Conservation (phyloP, 345 rosid species). For the Camelina sativa region DNA sequence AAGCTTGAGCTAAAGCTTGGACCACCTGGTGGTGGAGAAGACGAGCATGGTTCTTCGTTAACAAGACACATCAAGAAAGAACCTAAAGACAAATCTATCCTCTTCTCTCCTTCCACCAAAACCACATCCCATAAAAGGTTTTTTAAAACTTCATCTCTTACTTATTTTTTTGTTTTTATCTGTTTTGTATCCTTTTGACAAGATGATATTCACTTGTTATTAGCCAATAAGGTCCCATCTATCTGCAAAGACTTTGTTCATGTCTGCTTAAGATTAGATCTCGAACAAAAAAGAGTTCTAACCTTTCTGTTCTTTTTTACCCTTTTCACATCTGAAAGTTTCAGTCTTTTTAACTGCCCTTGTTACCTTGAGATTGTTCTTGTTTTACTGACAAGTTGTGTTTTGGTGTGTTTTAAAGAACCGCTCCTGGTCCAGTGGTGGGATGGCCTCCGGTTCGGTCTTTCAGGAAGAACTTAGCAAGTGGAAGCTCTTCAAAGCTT, state of each 20-base stretch:
- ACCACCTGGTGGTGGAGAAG: slow-evolving; percentile 64
- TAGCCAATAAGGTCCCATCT: slow-evolving; percentile 40
- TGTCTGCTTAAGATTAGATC: slow-evolving; percentile 37
- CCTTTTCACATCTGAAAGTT: not conserved
- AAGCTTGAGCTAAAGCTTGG: slow-evolving; percentile 95
- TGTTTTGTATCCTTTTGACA: slow-evolving; percentile 45
- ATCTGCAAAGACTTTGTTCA: slow-evolving; percentile 33
- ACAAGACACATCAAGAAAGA: slow-evolving; percentile 33
- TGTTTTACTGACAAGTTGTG: slow-evolving; percentile 1
- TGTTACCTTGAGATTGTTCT: not conserved
- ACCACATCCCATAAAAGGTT: slow-evolving; percentile 46
- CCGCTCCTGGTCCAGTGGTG: slow-evolving; percentile 94
- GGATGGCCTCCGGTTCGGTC: slow-evolving; percentile 99
- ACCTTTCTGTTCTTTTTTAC: not conserved
- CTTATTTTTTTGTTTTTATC: slow-evolving; percentile 42
- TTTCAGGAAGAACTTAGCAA: slow-evolving; percentile 82
- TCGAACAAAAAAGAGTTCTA: slow-evolving; percentile 1
- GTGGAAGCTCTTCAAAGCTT: slow-evolving; percentile 65
- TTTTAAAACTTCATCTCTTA: slow-evolving; percentile 14
- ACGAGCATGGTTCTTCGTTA: slow-evolving; percentile 47
- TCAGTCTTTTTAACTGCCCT: slow-evolving; percentile 17
- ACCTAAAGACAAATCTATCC: slow-evolving; percentile 53
- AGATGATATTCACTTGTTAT: slow-evolving; percentile 52
- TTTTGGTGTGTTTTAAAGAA: slow-evolving; percentile 51
- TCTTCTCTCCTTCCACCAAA: slow-evolving; percentile 47